Evolutionary conservation across 345 rosid genomes (phyloP), one percentile per base, ranked within the genome.

Genomic region (Salix purpurea): DNA sequence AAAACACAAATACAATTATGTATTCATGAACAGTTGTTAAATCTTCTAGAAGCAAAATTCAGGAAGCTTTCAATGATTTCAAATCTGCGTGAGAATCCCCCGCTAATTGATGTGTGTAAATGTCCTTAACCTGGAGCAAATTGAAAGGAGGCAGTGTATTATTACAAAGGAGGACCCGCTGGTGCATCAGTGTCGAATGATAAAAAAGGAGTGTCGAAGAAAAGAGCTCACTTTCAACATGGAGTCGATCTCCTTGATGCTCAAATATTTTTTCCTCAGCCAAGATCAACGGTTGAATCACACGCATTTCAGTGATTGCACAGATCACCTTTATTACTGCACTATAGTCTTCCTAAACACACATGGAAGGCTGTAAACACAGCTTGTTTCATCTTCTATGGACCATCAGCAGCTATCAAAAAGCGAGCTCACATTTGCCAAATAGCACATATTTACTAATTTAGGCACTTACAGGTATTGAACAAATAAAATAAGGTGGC

Each of bases 401-500:
- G 52, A 46, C 60, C 60, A 54, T 54, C 23, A 21, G 60, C 9
- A 54, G 24, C 9, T 54, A 54, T 54, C 60, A 54, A 19, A 2
- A 54, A 54, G 60, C 7, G 60, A 19, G 21, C 13, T 10, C 14
- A 42, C 46, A 10, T 2, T 42, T 42, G 46, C 46, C 14, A 42
- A 11, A 19, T 19, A 54, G 60, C 7, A 54, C n/a, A 54, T 54
- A 54, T 54, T 54, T 54, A 19, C 60, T 39, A 37, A 70, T 58
- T 50, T n/a, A 56, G 36, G 50, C 66, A 67, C 48, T 78, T 61
- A 71, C 58, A 75, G 46, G 23, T 72, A 42, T 76, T 76, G 77
- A 84, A 76, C 80, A 82, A 80, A 82, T 65, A 60, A 32, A 36
- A 34, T 46, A 18, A 19, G 54, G 58, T 12, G 67, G 75, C 44